phyloP scores from a whole-genome alignment of 2,329 filamentous ascomycete species.

The Alternaria sp. region DNA sequence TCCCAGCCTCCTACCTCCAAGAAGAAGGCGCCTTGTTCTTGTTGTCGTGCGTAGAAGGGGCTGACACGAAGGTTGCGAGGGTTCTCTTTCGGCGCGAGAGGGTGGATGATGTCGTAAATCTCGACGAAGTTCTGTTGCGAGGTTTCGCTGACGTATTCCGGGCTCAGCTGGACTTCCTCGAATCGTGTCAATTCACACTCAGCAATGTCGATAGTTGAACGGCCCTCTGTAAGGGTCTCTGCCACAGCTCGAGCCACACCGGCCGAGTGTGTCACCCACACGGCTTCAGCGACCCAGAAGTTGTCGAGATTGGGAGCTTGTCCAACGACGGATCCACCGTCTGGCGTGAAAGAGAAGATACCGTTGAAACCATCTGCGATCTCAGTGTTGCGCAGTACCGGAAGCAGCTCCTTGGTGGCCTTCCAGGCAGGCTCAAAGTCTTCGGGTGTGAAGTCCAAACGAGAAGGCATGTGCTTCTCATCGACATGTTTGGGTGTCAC shows the following conservation, averaged over 20 bases:
- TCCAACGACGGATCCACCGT: constrained; percentile 67
- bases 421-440: constrained; percentile 69
- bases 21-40: constrained; percentile 64
- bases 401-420: constrained; percentile 61
- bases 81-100: constrained; percentile 63
- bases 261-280: constrained; percentile 71
- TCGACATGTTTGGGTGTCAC: constrained; percentile 61
- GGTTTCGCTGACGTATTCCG: constrained; percentile 64
- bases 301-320: constrained; percentile 64
- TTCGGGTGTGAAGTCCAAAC: constrained; percentile 64
- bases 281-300: constrained; percentile 69
- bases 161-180: constrained; percentile 65
- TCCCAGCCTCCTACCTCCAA: constrained; percentile 68
- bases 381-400: constrained; percentile 57
- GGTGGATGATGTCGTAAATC: constrained; percentile 70
- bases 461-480: constrained; percentile 69
- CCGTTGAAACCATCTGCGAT: constrained; percentile 69
- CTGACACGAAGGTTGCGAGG: constrained; percentile 66
- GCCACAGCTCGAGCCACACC: constrained; percentile 68
- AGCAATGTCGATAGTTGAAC: constrained; percentile 62
- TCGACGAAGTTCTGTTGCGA: constrained; percentile 68
- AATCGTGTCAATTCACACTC: constrained; percentile 68
- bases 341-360: constrained; percentile 70
- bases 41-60: constrained; percentile 63
- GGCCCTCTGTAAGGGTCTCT: constrained; percentile 63